Evolutionary conservation across 2,329 filamentous ascomycete genomes (phyloP), one percentile per base, ranked within the genome.

Genomic region (Penicillium brasilianum): DNA sequence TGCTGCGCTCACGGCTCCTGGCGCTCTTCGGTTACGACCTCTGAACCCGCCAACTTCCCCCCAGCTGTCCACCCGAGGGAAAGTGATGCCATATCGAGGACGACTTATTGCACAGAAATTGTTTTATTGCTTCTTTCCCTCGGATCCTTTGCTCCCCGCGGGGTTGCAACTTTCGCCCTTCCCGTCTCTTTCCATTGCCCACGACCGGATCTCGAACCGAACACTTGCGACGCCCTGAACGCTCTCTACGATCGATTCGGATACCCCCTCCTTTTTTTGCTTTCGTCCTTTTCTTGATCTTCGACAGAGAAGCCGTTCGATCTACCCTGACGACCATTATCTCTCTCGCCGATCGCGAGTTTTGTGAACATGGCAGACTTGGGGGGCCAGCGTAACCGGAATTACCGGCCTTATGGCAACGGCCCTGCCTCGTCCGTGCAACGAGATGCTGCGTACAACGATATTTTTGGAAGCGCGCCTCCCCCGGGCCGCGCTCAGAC

Each of bases 371-470:
- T 88, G 88, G 87, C 88, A 75, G 87, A 89, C 75, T 85, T 88
- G 78, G 80, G 84, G 74, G 77, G 83, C 68, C 87, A 88, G 73
- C 84, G 87, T 75, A 85, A 85, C 70, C 83, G 87, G 75, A 83
- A 84, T 72, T 83, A 87, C 77, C 80, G 85, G 75, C 77, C 82
- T 64, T 83, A 86, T 74, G 84, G 82, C 52, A 54, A 54, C 63
- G 84, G 82, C 62, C 81, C 82, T 73, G 76, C 83, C 55, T 80
- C 84, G 43, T 80, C 83, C 62, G 78, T 78, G 72, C 91, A 95
- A 80, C 90, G 95, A 80, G 93, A 99, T 86, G 92, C 92, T 69
- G 95, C 94, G 67, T 99, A 96, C 78, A 92, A 91, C 68, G 94
- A 94, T 80, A 98, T 98, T 75, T 99, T 98, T 76, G 95, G 94